Evolutionary conservation across 306 rosid genomes (phyloP).

Genomic region (Casuarina equisetifolia): DNA sequence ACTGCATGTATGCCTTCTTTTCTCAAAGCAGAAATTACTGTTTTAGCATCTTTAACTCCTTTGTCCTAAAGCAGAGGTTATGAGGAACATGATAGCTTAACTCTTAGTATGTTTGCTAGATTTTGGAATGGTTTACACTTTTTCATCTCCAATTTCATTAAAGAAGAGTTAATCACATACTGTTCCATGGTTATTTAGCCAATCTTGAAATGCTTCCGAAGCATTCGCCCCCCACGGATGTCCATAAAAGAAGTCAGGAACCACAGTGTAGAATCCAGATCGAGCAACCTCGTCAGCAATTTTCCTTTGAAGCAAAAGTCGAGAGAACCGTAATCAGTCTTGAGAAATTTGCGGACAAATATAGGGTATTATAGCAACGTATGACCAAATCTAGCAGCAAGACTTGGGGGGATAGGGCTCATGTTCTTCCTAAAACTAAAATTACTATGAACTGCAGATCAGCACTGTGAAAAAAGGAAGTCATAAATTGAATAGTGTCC

Average conservation of each 20-base stretch:
- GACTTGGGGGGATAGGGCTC: too few relatives aligned
- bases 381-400: background rate
- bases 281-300: constrained; percentile 7
- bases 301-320: background rate
- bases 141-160: background rate
- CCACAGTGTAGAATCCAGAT: constrained; percentile 8
- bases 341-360: background rate
- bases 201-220: background rate
- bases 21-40: background rate
- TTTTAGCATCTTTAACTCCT: background rate
- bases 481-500: too few relatives aligned
- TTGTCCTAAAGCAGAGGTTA: background rate
- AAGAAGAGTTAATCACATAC: constrained; percentile 6
- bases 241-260: constrained; percentile 13
- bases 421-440: background rate
- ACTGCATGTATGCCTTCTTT: background rate
- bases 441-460: background rate
- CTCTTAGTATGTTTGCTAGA: background rate
- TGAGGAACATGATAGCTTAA: background rate
- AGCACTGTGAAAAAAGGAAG: background rate
- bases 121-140: too few relatives aligned
- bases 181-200: constrained; percentile 11
- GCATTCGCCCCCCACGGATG: background rate
- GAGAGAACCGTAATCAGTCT: background rate
- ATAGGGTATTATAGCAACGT: background rate